Evolutionary conservation across 2,329 filamentous ascomycete species (phyloP), one percentile per base, ranked within the genome.

Genomic region (Calonectria pteridis): DNA sequence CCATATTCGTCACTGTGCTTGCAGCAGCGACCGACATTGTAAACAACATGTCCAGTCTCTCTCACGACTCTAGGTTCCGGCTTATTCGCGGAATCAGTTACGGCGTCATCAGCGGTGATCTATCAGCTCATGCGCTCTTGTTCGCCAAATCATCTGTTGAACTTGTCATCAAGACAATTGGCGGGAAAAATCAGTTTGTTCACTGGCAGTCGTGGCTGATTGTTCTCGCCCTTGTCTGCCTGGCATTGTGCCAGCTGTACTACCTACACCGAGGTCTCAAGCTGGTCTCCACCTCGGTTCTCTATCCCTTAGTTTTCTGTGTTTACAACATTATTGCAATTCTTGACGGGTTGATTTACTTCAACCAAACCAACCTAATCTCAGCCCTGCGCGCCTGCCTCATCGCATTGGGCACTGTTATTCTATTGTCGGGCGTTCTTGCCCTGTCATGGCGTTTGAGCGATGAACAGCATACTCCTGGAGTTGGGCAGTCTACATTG

Each of bases 261-360:
- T 98, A 97, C 84, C 91, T 99, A 74, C 97, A 99, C 83, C 92
- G 95, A 53, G 97, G 97, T 67, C 89, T 99, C 75, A 98, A 98
- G 85, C 90, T 99, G 67, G 95, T 97, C 84, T 98, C 96, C 69
- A 98, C 97, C 28, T 98, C 95, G 80, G 94, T 98, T 75, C 89
- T 99, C 78, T 99, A 99, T 84, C 97, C 97, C 6, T 93, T 98
- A 79, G 96, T 98, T 49, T 99, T 99, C 85, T 99, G 97, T 89
- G 92, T 98, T 77, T 99, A 98, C 89, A 99, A 99, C 88, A 98
- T 99, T 81, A 96, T 98, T 81, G 97, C 97, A 77, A 99, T 99
- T 78, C 88, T 98, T 78, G 97, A 99, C 85, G 97, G 97, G 37
- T 89, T 99, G 78, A 98, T 99, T 80, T 99, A 98, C 85, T 99